These are phyloP conservation scores for Solanum infundibuliforme DNA, from an alignment of 257 asterid genomes.

Conservation along the genomic window DNA sequence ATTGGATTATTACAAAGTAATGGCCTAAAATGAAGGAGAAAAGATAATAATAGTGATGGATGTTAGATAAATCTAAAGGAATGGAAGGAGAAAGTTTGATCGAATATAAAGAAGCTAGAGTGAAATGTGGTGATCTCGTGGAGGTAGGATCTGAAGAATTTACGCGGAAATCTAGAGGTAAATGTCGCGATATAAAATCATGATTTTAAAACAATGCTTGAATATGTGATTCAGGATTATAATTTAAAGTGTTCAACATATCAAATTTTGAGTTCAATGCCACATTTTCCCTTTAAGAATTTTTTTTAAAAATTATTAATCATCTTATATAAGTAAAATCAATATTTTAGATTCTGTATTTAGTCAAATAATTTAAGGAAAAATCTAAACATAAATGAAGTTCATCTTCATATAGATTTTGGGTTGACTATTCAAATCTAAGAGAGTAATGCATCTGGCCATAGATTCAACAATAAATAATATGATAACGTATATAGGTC, in stretches of 20 bases:
- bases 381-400: background rate
- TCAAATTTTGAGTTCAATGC: background rate
- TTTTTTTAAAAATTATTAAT: no score
- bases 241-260: background rate
- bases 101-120: background rate
- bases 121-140: background rate
- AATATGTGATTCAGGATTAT: background rate
- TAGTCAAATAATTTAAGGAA: background rate
- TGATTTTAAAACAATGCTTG: no score
- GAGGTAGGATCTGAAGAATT: background rate
- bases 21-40: background rate
- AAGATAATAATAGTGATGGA: background rate
- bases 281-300: background rate
- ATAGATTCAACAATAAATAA: background rate
- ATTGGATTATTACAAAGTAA: background rate
- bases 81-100: background rate
- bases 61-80: background rate
- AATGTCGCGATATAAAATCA: background rate
- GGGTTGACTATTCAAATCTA: background rate
- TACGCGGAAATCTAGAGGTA: background rate
- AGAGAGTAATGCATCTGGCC: background rate
- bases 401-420: no score
- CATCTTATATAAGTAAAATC: background rate
- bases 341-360: no score
- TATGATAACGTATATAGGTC: no score